Base-by-base conservation (phyloP, 768 basidiomycete genomes). In the Hemileccinum rubropunctum region DNA sequence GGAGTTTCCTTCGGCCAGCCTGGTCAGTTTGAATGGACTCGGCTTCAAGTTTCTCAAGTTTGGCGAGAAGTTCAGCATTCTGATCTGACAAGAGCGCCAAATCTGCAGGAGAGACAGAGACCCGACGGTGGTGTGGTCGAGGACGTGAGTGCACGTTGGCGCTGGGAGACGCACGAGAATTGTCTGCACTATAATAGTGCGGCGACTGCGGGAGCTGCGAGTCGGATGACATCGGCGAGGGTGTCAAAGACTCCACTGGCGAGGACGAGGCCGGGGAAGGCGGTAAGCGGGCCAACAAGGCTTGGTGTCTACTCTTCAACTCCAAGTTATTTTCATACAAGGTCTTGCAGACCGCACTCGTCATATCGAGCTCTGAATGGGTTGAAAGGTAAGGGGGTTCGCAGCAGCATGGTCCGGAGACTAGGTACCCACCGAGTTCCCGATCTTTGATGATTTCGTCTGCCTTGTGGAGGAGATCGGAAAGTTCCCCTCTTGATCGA, bases 41-140 rank as follows among this genome's bases (percentile, higher is more conserved):
- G 1, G 76, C 66, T 63, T 93, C 87, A 10, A 94, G 76, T 52
- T 78, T 77, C 67, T 91, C 86, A 6, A 94, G 75, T 56, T 90
- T 89, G 21, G 76, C 69, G 4, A 88, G 69, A 14, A 94, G 82
- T 54, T 93, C 89, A 0, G 84, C 81, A 58, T 94, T 94, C 68
- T 94, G 90, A 60, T 90, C 87, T 1, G 87, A 79, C 37, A 93
- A 79, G 7, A 79, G 73, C 3, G 82, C 79, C 23, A 93, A 75
- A 50, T 91, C 88, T 14, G 77, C 70, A 2, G 82, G 81, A 4
- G 84, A 82, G 47, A 88, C 78, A 39, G 86, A 82, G 38, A 86
- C 76, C 43, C 79, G 76, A 35, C 62, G 59, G 36, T 50, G 56
- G 47, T 60, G 65, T 49, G 45, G 40, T 67, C 58, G 43, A 58